phyloP scores from a whole-genome alignment of 345 rosid species.

The Draba incana region DNA sequence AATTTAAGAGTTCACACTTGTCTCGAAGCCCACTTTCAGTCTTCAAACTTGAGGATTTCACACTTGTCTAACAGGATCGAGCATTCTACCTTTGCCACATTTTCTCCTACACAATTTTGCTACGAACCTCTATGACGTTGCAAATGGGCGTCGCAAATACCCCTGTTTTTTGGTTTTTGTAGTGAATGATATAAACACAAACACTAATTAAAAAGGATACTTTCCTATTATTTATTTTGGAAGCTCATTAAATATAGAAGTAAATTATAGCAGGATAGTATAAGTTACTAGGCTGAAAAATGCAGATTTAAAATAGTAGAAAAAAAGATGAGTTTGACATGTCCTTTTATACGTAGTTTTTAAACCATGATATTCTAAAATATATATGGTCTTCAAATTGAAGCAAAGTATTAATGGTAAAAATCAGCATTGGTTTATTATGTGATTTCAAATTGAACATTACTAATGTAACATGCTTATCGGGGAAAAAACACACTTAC shows the following conservation, averaged over 20 bases:
- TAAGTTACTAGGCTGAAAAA: neutral
- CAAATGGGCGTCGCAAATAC: too few relatives aligned
- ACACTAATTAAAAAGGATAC: neutral
- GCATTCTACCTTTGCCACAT: neutral
- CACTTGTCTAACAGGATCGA: constrained; percentile 5
- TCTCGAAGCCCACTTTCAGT: neutral
- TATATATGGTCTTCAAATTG: neutral
- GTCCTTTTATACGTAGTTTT: neutral
- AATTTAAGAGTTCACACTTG: constrained; percentile 8
- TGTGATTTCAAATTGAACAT: neutral
- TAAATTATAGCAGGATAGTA: neutral
- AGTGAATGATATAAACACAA: neutral
- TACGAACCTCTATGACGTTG: too few relatives aligned
- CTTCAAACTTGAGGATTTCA: neutral
- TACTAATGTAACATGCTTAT: too few relatives aligned
- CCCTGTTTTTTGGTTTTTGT: neutral
- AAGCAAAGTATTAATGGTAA: neutral
- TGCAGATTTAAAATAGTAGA: neutral
- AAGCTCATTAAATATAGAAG: neutral
- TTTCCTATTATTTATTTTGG: neutral
- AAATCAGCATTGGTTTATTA: neutral
- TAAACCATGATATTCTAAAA: neutral
- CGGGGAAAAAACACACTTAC: too few relatives aligned
- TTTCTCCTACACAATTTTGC: too few relatives aligned
- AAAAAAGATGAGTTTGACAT: neutral